Base-by-base conservation (phyloP, 2,329 filamentous ascomycete genomes). In the Arachnopeziza araneosa region DNA sequence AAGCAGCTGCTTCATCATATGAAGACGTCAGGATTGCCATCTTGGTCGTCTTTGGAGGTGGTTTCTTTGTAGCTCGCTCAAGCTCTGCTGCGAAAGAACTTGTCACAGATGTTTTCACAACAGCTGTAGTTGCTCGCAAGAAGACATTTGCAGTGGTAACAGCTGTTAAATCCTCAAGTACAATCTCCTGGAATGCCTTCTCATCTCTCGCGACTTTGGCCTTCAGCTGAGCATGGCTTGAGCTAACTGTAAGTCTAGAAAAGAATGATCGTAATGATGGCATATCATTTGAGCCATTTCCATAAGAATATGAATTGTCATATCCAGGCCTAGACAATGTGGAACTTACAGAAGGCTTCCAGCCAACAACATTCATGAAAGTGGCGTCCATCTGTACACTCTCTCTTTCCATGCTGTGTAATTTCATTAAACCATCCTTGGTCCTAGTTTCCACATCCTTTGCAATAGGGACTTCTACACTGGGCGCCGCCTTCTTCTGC, bases 21-120 rank as follows among this genome's bases (percentile, higher is more conserved):
- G 93, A 96, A 21, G 93, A 92, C 0, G 93, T 97, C 54, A 99
- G 76, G 36, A 98, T 90, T 7, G 93, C 89, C 24, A 99, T 83
- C 56, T 86, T 90, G 0, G 95, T 96, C 12, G 83, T 83, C 72
- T 91, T 96, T 0, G 95, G 95, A 0, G 96, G 95, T 2, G 93
- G 91, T 71, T 99, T 99, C 76, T 98, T 97, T 0, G 96, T 99
- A 19, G 96, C 95, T 63, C 96, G 85, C 76, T 98, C 92, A 12
- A 99, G 83, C 72, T 99, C 96, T 1, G 87, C 82, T 2, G 91
- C 86, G 68, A 98, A 91, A 49, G 80, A 84, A 30, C 83, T 77
- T 22, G 83, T 79, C 0, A 97, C 86, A 53, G 83, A 89, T 0
- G 93, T 96, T 67, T 85, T 83, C 32, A 98, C 86, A 52, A 84